phyloP scores from a whole-genome alignment of 768 basidiomycete species.

The Agaricus bisporus region DNA sequence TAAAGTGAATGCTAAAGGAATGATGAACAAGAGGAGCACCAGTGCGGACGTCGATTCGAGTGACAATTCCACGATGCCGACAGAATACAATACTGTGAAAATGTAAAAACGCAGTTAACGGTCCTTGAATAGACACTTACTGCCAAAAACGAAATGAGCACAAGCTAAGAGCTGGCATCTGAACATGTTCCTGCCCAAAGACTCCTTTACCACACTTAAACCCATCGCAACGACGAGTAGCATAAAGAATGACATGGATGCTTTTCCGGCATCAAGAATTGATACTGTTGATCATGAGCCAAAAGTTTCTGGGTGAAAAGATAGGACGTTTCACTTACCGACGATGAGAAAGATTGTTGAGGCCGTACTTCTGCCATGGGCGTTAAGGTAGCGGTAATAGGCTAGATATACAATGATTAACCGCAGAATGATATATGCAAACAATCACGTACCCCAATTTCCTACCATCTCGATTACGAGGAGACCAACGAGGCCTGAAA shows the following conservation, averaged over 20 bases:
- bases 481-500: conserved; percentile 82
- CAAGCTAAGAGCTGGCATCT: conserved; percentile 76
- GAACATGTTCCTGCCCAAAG: conserved; percentile 78
- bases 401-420: conserved; percentile 32
- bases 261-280: conserved; percentile 92
- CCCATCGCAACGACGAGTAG: conserved; percentile 90
- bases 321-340: conserved; percentile 39
- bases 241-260: conserved; percentile 94
- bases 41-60: conserved; percentile 87
- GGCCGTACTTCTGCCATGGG: conserved; percentile 65
- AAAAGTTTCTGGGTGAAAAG: conserved; percentile 2
- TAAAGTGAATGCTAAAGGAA: conserved; percentile 93
- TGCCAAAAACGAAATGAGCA: conserved; percentile 90
- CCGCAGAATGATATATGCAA: not conserved
- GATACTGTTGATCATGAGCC: conserved; percentile 47
- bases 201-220: conserved; percentile 86
- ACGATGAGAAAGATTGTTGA: conserved; percentile 91
- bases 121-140: conserved; percentile 41
- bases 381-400: conserved; percentile 94
- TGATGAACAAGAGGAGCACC: conserved; percentile 81
- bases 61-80: conserved; percentile 91
- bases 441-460: conserved; percentile 60
- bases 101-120: conserved; percentile 1
- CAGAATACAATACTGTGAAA: conserved; percentile 73
- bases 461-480: conserved; percentile 93